phyloP scores from a whole-genome alignment of 2,329 filamentous ascomycete genomes.

The Penicillium sp. region DNA sequence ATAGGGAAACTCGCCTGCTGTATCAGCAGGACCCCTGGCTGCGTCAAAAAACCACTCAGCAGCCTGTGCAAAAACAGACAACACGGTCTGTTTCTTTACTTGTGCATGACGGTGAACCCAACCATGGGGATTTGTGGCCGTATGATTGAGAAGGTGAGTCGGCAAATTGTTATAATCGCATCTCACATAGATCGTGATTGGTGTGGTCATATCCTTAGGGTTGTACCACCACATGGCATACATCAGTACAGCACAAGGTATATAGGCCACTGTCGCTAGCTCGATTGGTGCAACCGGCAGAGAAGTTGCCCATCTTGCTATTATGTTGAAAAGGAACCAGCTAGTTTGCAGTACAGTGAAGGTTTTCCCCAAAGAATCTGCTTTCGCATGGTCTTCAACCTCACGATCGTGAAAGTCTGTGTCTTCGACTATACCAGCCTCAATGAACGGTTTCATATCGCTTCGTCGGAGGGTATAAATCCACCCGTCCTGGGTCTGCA shows the following conservation, averaged over 20 bases:
- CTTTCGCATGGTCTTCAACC: constrained; percentile 19
- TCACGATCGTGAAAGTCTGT: constrained; percentile 6
- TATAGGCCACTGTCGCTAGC: no score
- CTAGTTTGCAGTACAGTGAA: constrained; percentile 16
- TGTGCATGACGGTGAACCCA: background rate
- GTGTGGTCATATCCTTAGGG: background rate
- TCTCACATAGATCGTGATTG: background rate
- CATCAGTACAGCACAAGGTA: background rate
- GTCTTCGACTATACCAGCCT: constrained; percentile 4
- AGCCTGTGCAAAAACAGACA: background rate
- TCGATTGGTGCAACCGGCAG: no score
- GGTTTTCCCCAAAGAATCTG: constrained; percentile 15
- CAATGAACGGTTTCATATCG: constrained; percentile 11
- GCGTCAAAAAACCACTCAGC: background rate
- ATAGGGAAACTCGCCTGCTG: background rate
- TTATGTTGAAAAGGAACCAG: constrained; percentile 11
- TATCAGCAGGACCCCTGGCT: no score
- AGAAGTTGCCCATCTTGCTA: constrained; percentile 9
- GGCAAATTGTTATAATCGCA: background rate
- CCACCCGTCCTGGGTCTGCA: constrained; percentile 13
- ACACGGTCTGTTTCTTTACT: background rate
- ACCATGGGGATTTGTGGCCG: background rate
- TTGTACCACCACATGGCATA: background rate
- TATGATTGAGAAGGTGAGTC: background rate
- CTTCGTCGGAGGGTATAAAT: constrained; percentile 2